Evolutionary conservation across 2,329 filamentous ascomycete species (phyloP).

Genomic region (Trichophyton rubrum): DNA sequence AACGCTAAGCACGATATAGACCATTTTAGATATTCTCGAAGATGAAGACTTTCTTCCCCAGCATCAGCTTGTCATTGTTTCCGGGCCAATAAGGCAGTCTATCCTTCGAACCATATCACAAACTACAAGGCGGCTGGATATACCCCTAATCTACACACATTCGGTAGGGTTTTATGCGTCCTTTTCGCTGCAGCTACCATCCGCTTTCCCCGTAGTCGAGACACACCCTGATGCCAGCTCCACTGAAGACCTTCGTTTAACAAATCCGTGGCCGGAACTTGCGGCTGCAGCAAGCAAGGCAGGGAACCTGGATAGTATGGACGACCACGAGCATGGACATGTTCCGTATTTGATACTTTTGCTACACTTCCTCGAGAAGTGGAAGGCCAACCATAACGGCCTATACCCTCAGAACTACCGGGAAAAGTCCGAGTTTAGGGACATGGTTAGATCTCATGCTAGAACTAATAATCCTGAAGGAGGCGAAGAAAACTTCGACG

Average conservation of each 20-base stretch:
- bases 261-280: conserved; percentile 78
- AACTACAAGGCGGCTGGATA: conserved; percentile 44
- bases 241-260: conserved; percentile 69
- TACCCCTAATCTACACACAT: conserved; percentile 70
- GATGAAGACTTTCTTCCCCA: conserved; percentile 29
- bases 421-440: conserved; percentile 74
- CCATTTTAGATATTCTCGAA: conserved; percentile 28
- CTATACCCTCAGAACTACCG: conserved; percentile 60
- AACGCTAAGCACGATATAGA: conserved; percentile 16
- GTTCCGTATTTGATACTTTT: conserved; percentile 76
- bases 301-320: conserved; percentile 53
- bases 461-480: conserved; percentile 66
- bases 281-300: conserved; percentile 53
- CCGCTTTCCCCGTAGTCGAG: conserved; percentile 83
- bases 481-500: conserved; percentile 93
- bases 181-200: conserved; percentile 65
- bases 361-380: conserved; percentile 66
- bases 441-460: conserved; percentile 53
- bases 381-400: conserved; percentile 61
- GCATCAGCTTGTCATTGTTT: conserved; percentile 50
- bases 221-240: conserved; percentile 85
- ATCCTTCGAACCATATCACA: conserved; percentile 40
- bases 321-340: conserved; percentile 77
- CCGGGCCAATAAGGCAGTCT: conserved; percentile 45
- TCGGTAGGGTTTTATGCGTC: conserved; percentile 87